A percentile compares a stretch with the other conserved stretches of the same genome.
These are phyloP conservation scores for Penstemon davidsonii DNA, from an alignment of 257 asterid species.

Conservation along the genomic window DNA sequence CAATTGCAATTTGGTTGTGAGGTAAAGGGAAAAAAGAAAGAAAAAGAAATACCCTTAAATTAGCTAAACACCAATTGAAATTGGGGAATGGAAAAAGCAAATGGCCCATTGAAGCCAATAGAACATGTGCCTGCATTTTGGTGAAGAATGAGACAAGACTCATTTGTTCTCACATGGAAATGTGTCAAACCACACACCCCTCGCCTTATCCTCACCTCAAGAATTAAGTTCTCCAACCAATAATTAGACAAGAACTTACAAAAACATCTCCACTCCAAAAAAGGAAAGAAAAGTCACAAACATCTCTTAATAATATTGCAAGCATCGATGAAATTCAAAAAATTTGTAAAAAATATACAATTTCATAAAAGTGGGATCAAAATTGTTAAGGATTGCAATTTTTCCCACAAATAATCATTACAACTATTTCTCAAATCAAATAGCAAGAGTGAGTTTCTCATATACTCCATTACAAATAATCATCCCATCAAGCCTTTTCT, in stretches of 20 bases:
- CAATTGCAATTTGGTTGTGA: neutral
- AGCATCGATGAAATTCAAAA: too few relatives aligned
- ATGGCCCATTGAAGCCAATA: neutral
- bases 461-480: too few relatives aligned
- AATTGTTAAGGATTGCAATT: too few relatives aligned
- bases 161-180: constrained; percentile 27
- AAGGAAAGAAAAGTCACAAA: too few relatives aligned
- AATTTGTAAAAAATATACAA: too few relatives aligned
- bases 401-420: too few relatives aligned
- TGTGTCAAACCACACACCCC: neutral
- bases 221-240: constrained; percentile 10
- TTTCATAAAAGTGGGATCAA: too few relatives aligned
- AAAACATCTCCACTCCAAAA: too few relatives aligned
- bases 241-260: neutral
- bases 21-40: neutral
- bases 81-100: neutral
- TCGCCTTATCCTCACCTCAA: neutral
- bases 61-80: neutral
- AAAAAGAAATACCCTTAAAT: neutral
- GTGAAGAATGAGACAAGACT: constrained; percentile 18
- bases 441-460: too few relatives aligned
- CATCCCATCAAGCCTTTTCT: too few relatives aligned
- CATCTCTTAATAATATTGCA: too few relatives aligned
- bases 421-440: too few relatives aligned
- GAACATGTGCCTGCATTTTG: constrained; percentile 33